Conservation (phyloP, 2,329 filamentous ascomycete genomes). For the Colletotrichum tofieldiae region DNA sequence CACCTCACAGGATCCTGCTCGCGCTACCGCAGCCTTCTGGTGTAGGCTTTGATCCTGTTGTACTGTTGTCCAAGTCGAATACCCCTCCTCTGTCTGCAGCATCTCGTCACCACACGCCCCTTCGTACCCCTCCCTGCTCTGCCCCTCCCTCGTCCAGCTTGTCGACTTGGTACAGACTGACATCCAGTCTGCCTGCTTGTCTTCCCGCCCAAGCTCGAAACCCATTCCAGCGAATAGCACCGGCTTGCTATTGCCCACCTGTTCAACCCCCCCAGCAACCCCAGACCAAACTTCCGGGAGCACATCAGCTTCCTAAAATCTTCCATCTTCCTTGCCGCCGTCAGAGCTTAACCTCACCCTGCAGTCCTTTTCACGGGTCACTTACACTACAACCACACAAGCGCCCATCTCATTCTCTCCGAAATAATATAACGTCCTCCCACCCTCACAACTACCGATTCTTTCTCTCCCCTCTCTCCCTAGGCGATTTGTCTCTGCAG, state of each 20-base stretch:
- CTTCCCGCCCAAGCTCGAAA: conserved; percentile 35
- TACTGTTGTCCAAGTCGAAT: not conserved
- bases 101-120: conserved; percentile 38
- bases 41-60: conserved; percentile 22
- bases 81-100: conserved; percentile 7
- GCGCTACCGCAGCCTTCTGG: conserved; percentile 37
- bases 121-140: conserved; percentile 33
- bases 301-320: conserved; percentile 28
- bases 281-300: conserved; percentile 42
- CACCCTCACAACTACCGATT: conserved; percentile 54
- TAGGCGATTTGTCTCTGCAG: conserved; percentile 57
- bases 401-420: conserved; percentile 51
- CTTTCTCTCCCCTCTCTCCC: conserved; percentile 46
- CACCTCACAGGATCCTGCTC: conserved; percentile 41
- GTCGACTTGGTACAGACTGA: conserved; percentile 31
- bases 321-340: conserved; percentile 42
- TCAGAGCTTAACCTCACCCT: conserved; percentile 43
- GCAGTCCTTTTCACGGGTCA: conserved; percentile 27
- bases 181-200: conserved; percentile 34
- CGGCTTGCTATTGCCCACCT: conserved; percentile 38
- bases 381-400: conserved; percentile 46
- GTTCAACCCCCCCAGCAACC: conserved; percentile 42
- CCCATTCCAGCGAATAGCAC: conserved; percentile 35
- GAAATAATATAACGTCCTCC: conserved; percentile 55
- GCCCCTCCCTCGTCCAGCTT: conserved; percentile 36